A percentile compares a stretch with the other conserved stretches of the same genome.
These are phyloP conservation scores for Macadamia tetraphylla DNA, from an alignment of 164 flowering plant genomes.

Conservation along the genomic window DNA sequence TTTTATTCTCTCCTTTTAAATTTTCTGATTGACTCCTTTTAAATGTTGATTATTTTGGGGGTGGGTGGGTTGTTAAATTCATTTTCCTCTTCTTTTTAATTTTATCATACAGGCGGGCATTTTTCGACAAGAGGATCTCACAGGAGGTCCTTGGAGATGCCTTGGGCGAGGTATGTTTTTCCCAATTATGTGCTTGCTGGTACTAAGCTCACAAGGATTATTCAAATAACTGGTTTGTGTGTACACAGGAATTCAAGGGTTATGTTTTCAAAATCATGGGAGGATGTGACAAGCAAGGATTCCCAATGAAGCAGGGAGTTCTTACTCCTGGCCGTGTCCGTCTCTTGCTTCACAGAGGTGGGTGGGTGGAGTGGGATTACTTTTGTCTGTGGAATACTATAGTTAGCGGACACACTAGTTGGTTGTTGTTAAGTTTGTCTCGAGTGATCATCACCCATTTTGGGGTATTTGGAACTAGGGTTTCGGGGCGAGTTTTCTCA, in stretches of 20 bases:
- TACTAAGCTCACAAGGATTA: neutral
- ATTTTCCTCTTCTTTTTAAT: too few species aligned
- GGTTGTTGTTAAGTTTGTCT: too few species aligned
- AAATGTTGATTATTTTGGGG: too few species aligned
- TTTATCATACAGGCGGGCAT: slow-evolving; percentile 29
- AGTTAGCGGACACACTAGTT: too few species aligned
- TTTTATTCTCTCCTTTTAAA: neutral
- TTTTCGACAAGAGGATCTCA: slow-evolving; percentile 49
- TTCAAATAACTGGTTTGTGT: neutral
- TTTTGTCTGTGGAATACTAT: too few species aligned
- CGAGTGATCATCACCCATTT: too few species aligned
- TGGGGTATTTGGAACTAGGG: too few species aligned
- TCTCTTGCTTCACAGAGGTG: slow-evolving; percentile 41
- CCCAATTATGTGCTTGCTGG: too few species aligned
- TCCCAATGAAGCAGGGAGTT: slow-evolving; percentile 47
- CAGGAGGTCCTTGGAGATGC: slow-evolving; percentile 49
- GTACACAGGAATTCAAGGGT: slow-evolving; percentile 30
- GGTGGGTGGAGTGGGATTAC: neutral
- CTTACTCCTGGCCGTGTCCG: slow-evolving; percentile 38
- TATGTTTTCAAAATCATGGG: slow-evolving; percentile 47
- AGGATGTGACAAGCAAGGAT: slow-evolving; percentile 46
- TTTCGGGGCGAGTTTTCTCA: too few species aligned
- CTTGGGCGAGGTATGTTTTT: slow-evolving; percentile 32
- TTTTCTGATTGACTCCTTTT: too few species aligned
- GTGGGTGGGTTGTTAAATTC: too few species aligned